Base-by-base conservation (phyloP, 2,329 filamentous ascomycete genomes). In the Talaromyces sp. region DNA sequence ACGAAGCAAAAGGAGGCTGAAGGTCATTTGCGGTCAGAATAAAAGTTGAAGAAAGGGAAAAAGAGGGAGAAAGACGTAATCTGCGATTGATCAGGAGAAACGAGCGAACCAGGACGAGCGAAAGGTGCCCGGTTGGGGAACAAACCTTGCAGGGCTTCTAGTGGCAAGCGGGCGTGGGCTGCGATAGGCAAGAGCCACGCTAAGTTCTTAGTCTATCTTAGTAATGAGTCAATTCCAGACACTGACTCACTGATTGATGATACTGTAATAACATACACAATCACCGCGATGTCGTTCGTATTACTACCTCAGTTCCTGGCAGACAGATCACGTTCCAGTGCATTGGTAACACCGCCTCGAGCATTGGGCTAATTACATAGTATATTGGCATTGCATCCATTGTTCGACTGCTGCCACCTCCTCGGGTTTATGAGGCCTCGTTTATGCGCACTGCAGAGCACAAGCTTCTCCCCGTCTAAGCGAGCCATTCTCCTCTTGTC, bases 61-160 rank as follows among this genome's bases (percentile, higher is more conserved):
- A 56, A 33, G 35, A 62, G 39, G 45, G 50, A 56, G 47, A 56
- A 50, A 54, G 62, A 63, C 62, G 50, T 63, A 63, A 62, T 62
- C 25, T 41, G n/a, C 54, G 50, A 31, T 37, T 41, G 22, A 31
- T 56, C 52, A 56, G 52, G 11, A 56, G 61, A 35, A 31, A 43
- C 17, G 50, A 62, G 35, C 50, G 61, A 56, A 33, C 61, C 22
- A 54, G 35, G 41, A 37, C 19, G 41, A 33, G 60, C 60, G 22
- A 59, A 59, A 59, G 19, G 17, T 45, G 57, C 41, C 57, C 56
- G 22, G 37, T 58, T 39, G 37, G 31, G 52, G n/a, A 52, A 52
- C 49, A 39, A 56, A 39, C 52, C 52, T 37, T 54, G 31, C n/a
- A 35, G 50, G 50, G 50, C 50, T 54, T 39, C 52, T 56, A 56